Evolutionary conservation across 257 asterid species (phyloP).

Genomic region (Ocimum tenuiflorum): DNA sequence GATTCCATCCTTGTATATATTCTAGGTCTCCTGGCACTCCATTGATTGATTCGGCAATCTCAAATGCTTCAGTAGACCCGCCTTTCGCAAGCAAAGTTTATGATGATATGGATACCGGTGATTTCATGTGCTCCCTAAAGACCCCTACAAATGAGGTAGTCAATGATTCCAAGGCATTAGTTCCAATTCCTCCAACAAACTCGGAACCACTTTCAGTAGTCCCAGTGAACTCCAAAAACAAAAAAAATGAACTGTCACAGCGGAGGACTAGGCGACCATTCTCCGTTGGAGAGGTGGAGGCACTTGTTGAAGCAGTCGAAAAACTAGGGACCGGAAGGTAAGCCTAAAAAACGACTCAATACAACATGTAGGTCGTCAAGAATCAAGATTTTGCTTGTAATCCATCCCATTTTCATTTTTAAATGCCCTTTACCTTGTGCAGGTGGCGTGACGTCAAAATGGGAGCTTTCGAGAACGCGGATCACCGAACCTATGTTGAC

Average conservation of each 20-base stretch:
- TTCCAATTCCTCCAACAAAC: slow-evolving; percentile 30
- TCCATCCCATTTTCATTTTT: neutral
- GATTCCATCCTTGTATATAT: neutral
- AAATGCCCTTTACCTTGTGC: slow-evolving; percentile 17
- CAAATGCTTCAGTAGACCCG: slow-evolving; percentile 34
- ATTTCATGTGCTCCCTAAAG: slow-evolving; percentile 26
- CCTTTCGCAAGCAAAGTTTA: slow-evolving; percentile 33
- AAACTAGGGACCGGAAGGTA: slow-evolving; percentile 94
- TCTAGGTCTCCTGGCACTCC: slow-evolving; percentile 56
- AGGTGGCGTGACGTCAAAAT: slow-evolving; percentile 98
- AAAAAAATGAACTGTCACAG: slow-evolving; percentile 64
- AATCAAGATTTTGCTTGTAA: neutral
- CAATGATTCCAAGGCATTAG: slow-evolving; percentile 63
- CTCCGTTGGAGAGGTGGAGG: slow-evolving; percentile 87
- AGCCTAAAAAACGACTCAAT: neutral
- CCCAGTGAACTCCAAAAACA: slow-evolving; percentile 48
- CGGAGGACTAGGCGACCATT: slow-evolving; percentile 91
- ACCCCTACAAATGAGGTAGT: slow-evolving; percentile 23
- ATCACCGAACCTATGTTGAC: slow-evolving; percentile 92
- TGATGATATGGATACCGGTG: slow-evolving; percentile 24
- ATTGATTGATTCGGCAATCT: slow-evolving; percentile 40
- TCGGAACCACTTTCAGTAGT: slow-evolving; percentile 51
- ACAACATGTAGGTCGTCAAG: too few species aligned
- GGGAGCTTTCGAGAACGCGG: slow-evolving; percentile 80
- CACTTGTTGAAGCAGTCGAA: slow-evolving; percentile 91